A percentile compares a stretch with the other conserved stretches of the same genome.
phyloP scores from a whole-genome alignment of 176 grass and related monocot genomes.

The Puccinellia tenuiflora region DNA sequence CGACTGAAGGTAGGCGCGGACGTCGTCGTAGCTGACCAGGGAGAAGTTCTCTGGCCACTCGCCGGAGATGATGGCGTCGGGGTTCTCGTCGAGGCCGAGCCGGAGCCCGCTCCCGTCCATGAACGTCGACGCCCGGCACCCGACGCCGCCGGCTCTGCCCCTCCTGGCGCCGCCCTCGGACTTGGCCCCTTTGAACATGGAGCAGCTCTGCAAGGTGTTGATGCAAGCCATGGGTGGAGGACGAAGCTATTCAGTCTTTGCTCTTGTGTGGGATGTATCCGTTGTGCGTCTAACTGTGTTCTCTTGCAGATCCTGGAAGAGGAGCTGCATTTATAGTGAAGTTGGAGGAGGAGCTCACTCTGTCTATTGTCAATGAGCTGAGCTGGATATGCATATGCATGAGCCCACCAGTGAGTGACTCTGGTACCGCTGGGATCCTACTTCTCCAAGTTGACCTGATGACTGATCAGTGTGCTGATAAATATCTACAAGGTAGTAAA shows the following conservation, averaged over 20 bases:
- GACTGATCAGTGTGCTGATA: not conserved
- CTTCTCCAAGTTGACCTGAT: slow-evolving; percentile 9
- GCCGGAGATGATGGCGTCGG: slow-evolving; percentile 75
- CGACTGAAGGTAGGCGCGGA: slow-evolving; percentile 55
- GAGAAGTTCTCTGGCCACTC: slow-evolving; percentile 89
- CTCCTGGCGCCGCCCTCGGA: not conserved
- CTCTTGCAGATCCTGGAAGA: slow-evolving; percentile 20
- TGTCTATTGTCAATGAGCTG: not conserved
- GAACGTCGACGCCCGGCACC: slow-evolving; percentile 44
- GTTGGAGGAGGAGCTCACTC: not conserved
- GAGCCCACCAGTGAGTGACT: slow-evolving; percentile 15
- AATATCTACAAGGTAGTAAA: not conserved
- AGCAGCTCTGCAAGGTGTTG: slow-evolving; percentile 38
- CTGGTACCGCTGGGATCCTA: not conserved
- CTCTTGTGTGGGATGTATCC: not conserved
- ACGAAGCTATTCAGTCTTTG: too few relatives aligned
- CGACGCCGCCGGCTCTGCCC: slow-evolving; percentile 2
- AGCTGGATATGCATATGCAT: slow-evolving; percentile 31
- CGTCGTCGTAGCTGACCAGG: slow-evolving; percentile 67
- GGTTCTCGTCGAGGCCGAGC: slow-evolving; percentile 77
- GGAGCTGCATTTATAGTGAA: slow-evolving; percentile 24
- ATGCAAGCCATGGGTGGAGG: slow-evolving; percentile 84
- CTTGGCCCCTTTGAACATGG: slow-evolving; percentile 22
- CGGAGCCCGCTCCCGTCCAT: slow-evolving; percentile 33
- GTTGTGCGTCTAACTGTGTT: not conserved